phyloP scores from a whole-genome alignment of 1,284 basidiomycete species.

The Cystobasidium slooffiae region DNA sequence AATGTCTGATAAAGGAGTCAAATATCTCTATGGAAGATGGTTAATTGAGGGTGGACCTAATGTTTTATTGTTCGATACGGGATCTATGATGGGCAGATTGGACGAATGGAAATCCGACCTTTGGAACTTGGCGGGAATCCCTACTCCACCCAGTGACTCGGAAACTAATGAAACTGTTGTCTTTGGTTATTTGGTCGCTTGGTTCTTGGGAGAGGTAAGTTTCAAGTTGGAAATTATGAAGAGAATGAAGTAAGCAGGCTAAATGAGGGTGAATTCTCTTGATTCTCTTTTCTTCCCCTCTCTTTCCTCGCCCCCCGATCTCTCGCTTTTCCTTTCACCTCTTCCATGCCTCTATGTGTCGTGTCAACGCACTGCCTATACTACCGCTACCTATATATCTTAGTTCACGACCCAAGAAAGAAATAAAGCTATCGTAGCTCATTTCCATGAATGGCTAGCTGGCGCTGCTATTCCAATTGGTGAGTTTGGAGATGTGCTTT shows the following conservation, averaged over 20 bases:
- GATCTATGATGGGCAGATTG: conserved; percentile 79
- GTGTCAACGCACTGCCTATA: too few species aligned
- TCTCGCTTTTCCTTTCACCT: conserved; percentile 43
- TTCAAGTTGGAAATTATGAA: too few species aligned
- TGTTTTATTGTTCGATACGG: conserved; percentile 94
- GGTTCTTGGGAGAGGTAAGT: conserved; percentile 95
- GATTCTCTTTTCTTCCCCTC: too few species aligned
- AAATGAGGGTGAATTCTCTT: not conserved
- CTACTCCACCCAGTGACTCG: conserved; percentile 90
- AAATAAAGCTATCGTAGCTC: conserved; percentile 86
- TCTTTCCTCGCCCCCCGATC: too few species aligned
- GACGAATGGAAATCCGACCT: conserved; percentile 99
- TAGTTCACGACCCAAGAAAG: conserved; percentile 52
- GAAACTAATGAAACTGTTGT: conserved; percentile 99
- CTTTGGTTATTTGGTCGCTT: conserved; percentile 98
- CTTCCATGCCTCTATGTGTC: too few species aligned
- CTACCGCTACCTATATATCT: too few species aligned
- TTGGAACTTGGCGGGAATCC: conserved; percentile 97
- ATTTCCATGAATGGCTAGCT: conserved; percentile 99
- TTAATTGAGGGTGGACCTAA: conserved; percentile 93
- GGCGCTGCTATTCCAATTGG: conserved; percentile 89
- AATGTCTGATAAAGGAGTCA: conserved; percentile 87
- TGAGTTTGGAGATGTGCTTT: conserved; percentile 1
- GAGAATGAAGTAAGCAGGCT: too few species aligned
- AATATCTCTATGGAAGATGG: conserved; percentile 94